Base-by-base conservation (phyloP, 768 basidiomycete genomes). In the Baorangia bicolor region DNA sequence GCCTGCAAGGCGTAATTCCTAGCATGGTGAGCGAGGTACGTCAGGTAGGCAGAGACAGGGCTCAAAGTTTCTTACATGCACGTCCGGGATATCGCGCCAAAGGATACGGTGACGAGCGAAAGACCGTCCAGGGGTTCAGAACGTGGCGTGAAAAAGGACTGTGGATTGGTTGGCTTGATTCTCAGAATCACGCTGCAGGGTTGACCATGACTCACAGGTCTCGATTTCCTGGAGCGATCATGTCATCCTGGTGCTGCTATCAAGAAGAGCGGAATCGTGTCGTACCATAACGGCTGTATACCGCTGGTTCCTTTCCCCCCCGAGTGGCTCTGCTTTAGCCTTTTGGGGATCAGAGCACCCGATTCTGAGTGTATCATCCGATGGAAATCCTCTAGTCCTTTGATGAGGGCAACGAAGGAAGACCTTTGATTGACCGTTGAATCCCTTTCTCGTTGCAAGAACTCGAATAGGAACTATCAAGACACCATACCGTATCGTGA, bases 361-460 rank as follows among this genome's bases (percentile, higher is more conserved):
- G n/a, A 16, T 30, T 53, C 46, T 0, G 41, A 31, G n/a, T 14
- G 20, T 13, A 55, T 43, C 33, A 10, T 44, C 7, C 20, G 50
- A 40, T 31, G 37, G 28, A 59, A 57, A 14, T 38, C 49, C 4
- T 53, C 56, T 9, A 59, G 16, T n/a, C 62, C 63, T 42, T 56
- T 43, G 12, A 55, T 4, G 18, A 62, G 51, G 3, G 34, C 18
- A 31, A 49, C 53, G 10, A 65, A 62, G 10, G 55, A 59, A 5
- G 52, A 53, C 31, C 37, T 56, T 27, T 65, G 57, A 4, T 42
- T 42, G 4, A 38, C 20, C 5, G 38, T 50, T 1, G 57, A 58
- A 14, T 28, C 28, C 31, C 53, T 58, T 33, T 65, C 57, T 38
- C n/a, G 46, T 37, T 45, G 55, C 13, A 65, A 4, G 37, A 59